These are phyloP conservation scores for Wickerhamomyces bisporus DNA, from an alignment of 805 yeast species.

Conservation along the genomic window DNA sequence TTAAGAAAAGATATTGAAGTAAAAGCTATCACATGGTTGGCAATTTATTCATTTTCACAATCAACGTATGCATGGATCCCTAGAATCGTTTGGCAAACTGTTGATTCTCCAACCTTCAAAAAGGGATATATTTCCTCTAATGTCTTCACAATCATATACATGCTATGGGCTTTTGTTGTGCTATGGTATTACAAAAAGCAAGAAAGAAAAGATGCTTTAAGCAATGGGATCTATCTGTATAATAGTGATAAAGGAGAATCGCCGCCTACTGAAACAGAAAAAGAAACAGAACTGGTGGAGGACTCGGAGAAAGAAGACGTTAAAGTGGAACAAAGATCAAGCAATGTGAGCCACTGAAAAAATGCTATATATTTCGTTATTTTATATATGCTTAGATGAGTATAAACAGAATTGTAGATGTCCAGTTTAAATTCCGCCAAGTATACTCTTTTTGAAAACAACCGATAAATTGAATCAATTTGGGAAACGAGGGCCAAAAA, in stretches of 20 bases:
- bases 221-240: slow-evolving; percentile 45
- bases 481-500: too few relatives aligned
- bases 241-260: slow-evolving; percentile 32
- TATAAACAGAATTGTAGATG: too few relatives aligned
- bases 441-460: too few relatives aligned
- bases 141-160: slow-evolving; percentile 39
- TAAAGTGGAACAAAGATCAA: not conserved
- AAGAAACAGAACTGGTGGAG: not conserved
- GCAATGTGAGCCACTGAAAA: not conserved
- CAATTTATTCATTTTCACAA: slow-evolving; percentile 39
- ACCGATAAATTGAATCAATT: too few relatives aligned
- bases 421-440: too few relatives aligned
- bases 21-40: slow-evolving; percentile 51
- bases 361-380: too few relatives aligned
- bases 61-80: slow-evolving; percentile 58
- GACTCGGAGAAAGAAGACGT: not conserved
- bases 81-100: slow-evolving; percentile 47
- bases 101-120: slow-evolving; percentile 49
- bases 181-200: slow-evolving; percentile 49
- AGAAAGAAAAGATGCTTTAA: slow-evolving; percentile 40
- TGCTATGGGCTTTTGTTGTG: slow-evolving; percentile 46
- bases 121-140: slow-evolving; percentile 52
- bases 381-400: too few relatives aligned
- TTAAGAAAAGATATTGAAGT: slow-evolving; percentile 51
- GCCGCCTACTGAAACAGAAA: not conserved